Evolutionary conservation across 2,329 filamentous ascomycete species (phyloP).

Genomic region (Periconia macrospinosa): DNA sequence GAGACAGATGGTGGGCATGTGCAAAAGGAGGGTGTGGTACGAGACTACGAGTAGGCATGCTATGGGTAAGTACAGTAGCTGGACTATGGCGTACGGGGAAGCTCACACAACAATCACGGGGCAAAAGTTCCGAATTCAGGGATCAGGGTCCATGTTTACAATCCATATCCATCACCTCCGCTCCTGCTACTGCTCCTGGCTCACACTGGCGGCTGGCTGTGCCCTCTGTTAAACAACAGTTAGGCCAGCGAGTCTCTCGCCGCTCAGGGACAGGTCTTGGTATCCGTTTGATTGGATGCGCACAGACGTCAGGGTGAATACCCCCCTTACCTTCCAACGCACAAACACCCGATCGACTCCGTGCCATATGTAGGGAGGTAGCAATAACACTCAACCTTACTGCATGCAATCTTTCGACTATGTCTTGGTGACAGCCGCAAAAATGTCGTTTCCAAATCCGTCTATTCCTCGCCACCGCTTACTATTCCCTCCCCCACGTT

Average conservation of each 20-base stretch:
- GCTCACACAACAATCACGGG: neutral
- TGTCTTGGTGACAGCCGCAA: too few relatives aligned
- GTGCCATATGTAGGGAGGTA: neutral
- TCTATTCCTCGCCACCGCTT: too few relatives aligned
- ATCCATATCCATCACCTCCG: neutral
- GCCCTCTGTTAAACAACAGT: neutral
- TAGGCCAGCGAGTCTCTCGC: neutral
- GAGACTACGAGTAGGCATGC: too few relatives aligned
- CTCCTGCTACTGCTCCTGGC: neutral
- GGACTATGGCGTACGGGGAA: neutral
- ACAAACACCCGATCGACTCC: too few relatives aligned
- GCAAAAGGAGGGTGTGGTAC: too few relatives aligned
- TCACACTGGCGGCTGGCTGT: too few relatives aligned
- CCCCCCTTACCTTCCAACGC: neutral
- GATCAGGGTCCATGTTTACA: neutral
- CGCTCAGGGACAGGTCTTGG: neutral
- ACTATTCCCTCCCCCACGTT: too few relatives aligned
- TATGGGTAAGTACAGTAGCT: too few relatives aligned
- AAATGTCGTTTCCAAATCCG: too few relatives aligned
- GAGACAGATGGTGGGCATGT: too few relatives aligned
- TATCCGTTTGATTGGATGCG: neutral
- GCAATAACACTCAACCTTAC: too few relatives aligned
- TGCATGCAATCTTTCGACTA: too few relatives aligned
- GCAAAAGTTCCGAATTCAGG: neutral
- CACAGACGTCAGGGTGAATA: neutral